phyloP scores from a whole-genome alignment of 176 grass and related monocot species.

The Bolboschoenus planiculmis region DNA sequence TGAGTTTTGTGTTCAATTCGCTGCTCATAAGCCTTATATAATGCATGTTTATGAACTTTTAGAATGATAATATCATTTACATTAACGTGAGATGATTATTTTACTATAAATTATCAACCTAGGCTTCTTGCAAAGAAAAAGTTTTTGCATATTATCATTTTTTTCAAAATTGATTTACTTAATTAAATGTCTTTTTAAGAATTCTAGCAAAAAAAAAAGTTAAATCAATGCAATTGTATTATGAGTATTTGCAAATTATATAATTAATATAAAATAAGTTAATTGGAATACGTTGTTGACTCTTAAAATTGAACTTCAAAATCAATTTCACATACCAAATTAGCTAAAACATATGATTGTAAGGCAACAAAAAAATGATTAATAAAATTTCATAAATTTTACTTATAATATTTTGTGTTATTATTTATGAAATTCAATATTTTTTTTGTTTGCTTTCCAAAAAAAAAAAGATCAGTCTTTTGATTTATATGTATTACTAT shows the following conservation, averaged over 20 bases:
- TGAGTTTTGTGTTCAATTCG: no score
- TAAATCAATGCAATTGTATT: neutral
- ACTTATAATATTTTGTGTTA: no score
- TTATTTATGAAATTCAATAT: no score
- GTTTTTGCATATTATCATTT: neutral
- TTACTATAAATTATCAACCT: neutral
- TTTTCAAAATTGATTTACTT: no score
- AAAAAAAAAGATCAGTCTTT: no score
- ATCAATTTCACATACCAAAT: no score
- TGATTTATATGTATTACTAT: no score
- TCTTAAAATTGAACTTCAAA: no score
- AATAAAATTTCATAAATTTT: no score
- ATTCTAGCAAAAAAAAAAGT: neutral
- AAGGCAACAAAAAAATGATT: no score
- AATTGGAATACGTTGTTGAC: neutral
- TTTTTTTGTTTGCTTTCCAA: no score
- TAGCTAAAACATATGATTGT: no score
- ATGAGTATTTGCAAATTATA: neutral
- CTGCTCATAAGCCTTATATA: neutral
- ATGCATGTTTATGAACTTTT: neutral
- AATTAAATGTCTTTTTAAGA: neutral
- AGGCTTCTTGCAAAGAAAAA: neutral
- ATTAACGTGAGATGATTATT: neutral
- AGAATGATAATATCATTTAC: neutral
- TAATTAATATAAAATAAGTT: neutral